A percentile compares a stretch with the other conserved stretches of the same genome.
phyloP scores from a whole-genome alignment of 129 eudicot species.

The Flaveria linearis region DNA sequence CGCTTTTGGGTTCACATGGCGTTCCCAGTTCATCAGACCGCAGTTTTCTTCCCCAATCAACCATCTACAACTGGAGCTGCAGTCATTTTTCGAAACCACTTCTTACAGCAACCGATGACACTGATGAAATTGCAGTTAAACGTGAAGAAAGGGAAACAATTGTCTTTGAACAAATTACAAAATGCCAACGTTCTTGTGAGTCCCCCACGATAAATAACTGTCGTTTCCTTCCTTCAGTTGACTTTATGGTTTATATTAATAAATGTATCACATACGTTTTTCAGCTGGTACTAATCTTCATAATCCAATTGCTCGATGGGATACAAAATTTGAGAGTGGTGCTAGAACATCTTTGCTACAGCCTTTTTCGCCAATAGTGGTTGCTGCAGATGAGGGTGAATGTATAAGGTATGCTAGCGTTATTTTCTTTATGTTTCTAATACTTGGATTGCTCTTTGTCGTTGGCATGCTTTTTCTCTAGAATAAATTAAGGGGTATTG shows the following conservation, averaged over 20 bases:
- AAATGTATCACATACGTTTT: neutral
- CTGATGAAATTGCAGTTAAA: constrained; percentile 62
- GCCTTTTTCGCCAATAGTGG: constrained; percentile 82
- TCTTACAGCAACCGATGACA: constrained; percentile 73
- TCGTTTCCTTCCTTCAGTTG: neutral
- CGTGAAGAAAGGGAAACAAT: constrained; percentile 77
- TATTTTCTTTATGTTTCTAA: constrained; percentile 10
- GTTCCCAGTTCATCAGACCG: constrained; percentile 66
- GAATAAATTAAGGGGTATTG: neutral
- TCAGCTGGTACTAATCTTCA: constrained; percentile 83
- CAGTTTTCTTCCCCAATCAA: constrained; percentile 87
- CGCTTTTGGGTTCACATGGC: constrained; percentile 74
- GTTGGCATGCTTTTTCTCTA: constrained; percentile 6
- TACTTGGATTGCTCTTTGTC: constrained; percentile 13
- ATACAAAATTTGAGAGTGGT: constrained; percentile 89
- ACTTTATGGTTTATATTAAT: neutral
- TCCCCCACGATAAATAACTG: constrained; percentile 5
- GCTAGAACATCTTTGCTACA: constrained; percentile 85
- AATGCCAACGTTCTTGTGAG: constrained; percentile 87
- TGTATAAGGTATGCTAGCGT: constrained; percentile 68
- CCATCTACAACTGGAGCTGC: constrained; percentile 96
- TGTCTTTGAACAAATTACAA: constrained; percentile 73
- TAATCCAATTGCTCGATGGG: constrained; percentile 97
- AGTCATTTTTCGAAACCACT: constrained; percentile 96
- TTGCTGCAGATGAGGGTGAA: constrained; percentile 96